A percentile compares a stretch with the other conserved stretches of the same genome.
Conservation (phyloP, 371 early-diverging fungal species). For the Globomyces sp. region DNA sequence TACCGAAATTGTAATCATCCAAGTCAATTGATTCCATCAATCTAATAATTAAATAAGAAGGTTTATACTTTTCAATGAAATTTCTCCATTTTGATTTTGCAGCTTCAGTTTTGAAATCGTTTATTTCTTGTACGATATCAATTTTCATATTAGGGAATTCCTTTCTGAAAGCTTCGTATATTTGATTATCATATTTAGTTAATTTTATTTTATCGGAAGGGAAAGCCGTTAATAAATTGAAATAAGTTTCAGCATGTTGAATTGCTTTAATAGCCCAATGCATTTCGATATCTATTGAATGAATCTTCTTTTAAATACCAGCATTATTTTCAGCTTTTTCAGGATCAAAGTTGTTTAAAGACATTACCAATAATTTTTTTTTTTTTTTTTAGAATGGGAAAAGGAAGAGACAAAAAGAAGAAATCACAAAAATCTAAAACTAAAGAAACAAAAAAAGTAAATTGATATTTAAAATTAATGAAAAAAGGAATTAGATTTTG, state of each 20-base stretch:
- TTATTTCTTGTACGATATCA: slow-evolving; percentile 62
- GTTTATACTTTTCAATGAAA: slow-evolving; percentile 64
- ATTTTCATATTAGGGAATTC: slow-evolving; percentile 73
- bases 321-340: slow-evolving; percentile 29
- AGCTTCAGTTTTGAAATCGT: slow-evolving; percentile 73
- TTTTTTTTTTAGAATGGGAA: slow-evolving; percentile 21
- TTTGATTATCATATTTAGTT: slow-evolving; percentile 85
- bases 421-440: slow-evolving; percentile 34
- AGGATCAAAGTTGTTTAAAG: neutral
- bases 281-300: slow-evolving; percentile 59
- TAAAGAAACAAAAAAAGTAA: slow-evolving; percentile 38
- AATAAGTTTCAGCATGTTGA: slow-evolving; percentile 92
- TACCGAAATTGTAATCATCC: slow-evolving; percentile 89
- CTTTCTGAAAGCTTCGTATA: slow-evolving; percentile 69
- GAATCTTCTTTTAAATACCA: slow-evolving; percentile 9
- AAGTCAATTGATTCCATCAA: slow-evolving; percentile 70
- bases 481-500: neutral
- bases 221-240: slow-evolving; percentile 68
- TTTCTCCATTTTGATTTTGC: slow-evolving; percentile 87
- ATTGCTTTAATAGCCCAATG: slow-evolving; percentile 94
- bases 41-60: slow-evolving; percentile 1
- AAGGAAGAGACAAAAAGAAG: slow-evolving; percentile 28
- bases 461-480: slow-evolving; percentile 3
- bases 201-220: slow-evolving; percentile 71
- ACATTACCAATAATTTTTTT: neutral